Evolutionary conservation across 2,329 filamentous ascomycete species (phyloP), one percentile per base, ranked within the genome.

Genomic region (Hypoxylon sp.): DNA sequence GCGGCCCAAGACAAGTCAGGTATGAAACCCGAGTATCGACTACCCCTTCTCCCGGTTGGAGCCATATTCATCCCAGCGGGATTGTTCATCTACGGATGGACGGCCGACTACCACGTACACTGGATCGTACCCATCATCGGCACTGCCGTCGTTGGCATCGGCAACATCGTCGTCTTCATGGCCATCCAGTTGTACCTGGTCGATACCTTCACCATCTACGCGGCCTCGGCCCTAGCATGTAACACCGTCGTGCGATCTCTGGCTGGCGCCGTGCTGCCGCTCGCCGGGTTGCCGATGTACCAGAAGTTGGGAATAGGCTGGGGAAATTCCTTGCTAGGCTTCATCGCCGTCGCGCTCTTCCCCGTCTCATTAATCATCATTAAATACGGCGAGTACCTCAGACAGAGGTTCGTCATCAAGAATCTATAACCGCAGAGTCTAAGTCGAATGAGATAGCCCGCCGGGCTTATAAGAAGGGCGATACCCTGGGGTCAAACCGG

Each of bases 141-240:
- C 0, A 83, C 79, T 0, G 67, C 72, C 0, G 64, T 82, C 8
- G 74, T 82, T 40, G 82, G 81, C 0, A 55, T 76, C 3, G 75
- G 73, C 0, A 73, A 74, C 24, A 62, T 78, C 7, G 52, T 73
- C 3, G 69, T 75, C 1, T 78, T 77, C 48, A 81, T 85, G 77
- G 75, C 77, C 0, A 73, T 82, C n/a, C 79, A 82, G 50, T 81
- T 81, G 2, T 89, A 88, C 62, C 74, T 87, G 3, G 80, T 87
- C 11, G 84, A 88, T 52, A 78, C 80, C 10, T 75, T 74, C 48
- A 72, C 67, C 20, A 65, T 73, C 31, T 75, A 77, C 55, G 75
- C 75, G 0, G 75, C 75, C 3, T 74, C 71, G 11, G 74, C 73
- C 0, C 78, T 88, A 2, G 85, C 86, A 0, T 85, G 84, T 0